phyloP scores from a whole-genome alignment of 2,329 filamentous ascomycete genomes.

The Hypomyces rosellus region DNA sequence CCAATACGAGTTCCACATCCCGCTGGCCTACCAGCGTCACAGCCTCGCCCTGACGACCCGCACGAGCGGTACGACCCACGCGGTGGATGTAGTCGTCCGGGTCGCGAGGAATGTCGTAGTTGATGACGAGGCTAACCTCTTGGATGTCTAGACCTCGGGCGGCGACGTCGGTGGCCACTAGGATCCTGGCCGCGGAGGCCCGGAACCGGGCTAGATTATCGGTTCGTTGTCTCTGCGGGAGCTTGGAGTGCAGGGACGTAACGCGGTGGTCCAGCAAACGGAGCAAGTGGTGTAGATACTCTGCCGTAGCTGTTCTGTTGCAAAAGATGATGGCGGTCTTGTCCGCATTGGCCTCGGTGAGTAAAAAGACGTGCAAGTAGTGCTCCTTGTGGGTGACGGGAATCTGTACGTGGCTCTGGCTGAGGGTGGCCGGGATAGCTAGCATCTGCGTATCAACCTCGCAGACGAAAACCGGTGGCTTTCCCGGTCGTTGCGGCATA shows the following conservation, averaged over 20 bases:
- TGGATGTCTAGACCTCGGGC: conserved; percentile 93
- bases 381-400: conserved; percentile 91
- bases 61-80: conserved; percentile 90
- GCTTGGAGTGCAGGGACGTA: conserved; percentile 80
- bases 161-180: conserved; percentile 93
- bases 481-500: conserved; percentile 61
- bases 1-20: conserved; percentile 84
- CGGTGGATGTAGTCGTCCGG: conserved; percentile 97
- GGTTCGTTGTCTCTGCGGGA: conserved; percentile 77
- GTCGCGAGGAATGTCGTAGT: conserved; percentile 94
- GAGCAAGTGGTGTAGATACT: conserved; percentile 81
- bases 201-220: conserved; percentile 89
- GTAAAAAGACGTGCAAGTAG: conserved; percentile 84
- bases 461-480: conserved; percentile 77
- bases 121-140: conserved; percentile 81
- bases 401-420: conserved; percentile 80
- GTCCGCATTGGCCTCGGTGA: conserved; percentile 65
- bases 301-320: conserved; percentile 84
- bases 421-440: conserved; percentile 72
- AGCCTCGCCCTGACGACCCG: conserved; percentile 73
- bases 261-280: conserved; percentile 83
- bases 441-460: conserved; percentile 73
- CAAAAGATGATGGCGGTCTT: conserved; percentile 89
- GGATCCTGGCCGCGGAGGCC: conserved; percentile 76
- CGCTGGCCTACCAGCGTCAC: conserved; percentile 89